These are phyloP conservation scores for Heterobasidion parviporum DNA, from an alignment of 1,284 basidiomycete species.

Conservation along the genomic window DNA sequence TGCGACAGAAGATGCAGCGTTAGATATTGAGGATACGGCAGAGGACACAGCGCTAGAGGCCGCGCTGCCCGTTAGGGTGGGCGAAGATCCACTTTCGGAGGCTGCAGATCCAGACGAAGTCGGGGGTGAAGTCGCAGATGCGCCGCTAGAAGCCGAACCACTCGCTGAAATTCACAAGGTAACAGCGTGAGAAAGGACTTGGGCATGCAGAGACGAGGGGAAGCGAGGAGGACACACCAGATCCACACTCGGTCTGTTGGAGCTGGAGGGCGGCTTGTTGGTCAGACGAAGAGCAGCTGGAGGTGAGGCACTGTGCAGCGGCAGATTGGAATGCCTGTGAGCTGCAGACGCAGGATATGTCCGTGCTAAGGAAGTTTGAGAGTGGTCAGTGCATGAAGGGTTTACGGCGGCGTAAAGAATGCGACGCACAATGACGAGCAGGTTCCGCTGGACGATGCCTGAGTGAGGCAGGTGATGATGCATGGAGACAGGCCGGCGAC, in stretches of 20 bases:
- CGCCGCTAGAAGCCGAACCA: not conserved
- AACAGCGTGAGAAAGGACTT: not conserved
- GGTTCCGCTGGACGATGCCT: too few relatives aligned
- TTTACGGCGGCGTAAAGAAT: too few relatives aligned
- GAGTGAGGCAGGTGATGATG: too few relatives aligned
- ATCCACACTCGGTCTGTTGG: slow-evolving; percentile 17
- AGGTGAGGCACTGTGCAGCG: slow-evolving; percentile 13
- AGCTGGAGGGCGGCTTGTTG: slow-evolving; percentile 15
- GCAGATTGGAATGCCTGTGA: slow-evolving; percentile 16
- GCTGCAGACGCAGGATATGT: slow-evolving; percentile 20
- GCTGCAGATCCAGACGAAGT: not conserved
- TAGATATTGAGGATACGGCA: not conserved
- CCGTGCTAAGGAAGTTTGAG: slow-evolving; percentile 11
- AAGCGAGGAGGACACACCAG: slow-evolving; percentile 18
- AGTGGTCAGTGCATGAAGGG: too few relatives aligned
- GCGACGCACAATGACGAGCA: too few relatives aligned
- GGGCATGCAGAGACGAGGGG: not conserved
- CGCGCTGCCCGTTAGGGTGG: not conserved
- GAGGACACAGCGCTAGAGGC: slow-evolving; percentile 2
- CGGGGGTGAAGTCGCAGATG: not conserved
- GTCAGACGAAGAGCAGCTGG: slow-evolving; percentile 16
- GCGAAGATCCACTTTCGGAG: not conserved
- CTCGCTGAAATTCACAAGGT: too few relatives aligned
- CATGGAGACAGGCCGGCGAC: too few relatives aligned
- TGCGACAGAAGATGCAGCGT: slow-evolving; percentile 1